phyloP scores from a whole-genome alignment of 495 filamentous ascomycete species.

The Massariosphaeria phaeospora region DNA sequence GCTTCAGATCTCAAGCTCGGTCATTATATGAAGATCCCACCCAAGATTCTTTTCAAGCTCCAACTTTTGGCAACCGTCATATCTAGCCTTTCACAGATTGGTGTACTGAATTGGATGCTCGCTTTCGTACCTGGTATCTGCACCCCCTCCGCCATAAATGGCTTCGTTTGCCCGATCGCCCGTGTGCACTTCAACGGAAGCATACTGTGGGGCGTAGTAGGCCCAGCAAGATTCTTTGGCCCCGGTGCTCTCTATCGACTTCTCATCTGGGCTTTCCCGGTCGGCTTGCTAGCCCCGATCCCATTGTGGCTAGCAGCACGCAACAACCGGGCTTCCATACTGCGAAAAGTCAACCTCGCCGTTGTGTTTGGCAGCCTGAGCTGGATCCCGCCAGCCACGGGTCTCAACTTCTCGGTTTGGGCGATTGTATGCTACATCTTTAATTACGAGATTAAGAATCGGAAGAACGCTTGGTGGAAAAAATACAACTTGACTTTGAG shows the following conservation, averaged over 20 bases:
- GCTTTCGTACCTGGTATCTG: conserved; percentile 68
- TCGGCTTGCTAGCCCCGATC: conserved; percentile 66
- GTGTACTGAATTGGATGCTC: conserved; percentile 88
- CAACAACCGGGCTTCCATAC: conserved; percentile 43
- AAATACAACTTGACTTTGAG: conserved; percentile 87
- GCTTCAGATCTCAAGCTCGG: conserved; percentile 81
- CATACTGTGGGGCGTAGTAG: conserved; percentile 85
- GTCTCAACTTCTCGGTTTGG: conserved; percentile 79
- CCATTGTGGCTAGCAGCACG: conserved; percentile 59
- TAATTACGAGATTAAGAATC: conserved; percentile 65
- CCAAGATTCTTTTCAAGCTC: conserved; percentile 69
- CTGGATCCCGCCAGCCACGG: conserved; percentile 83
- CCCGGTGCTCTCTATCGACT: conserved; percentile 61
- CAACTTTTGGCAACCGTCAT: conserved; percentile 78
- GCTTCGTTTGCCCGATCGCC: conserved; percentile 82
- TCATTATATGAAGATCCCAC: conserved; percentile 91
- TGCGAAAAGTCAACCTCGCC: conserved; percentile 64
- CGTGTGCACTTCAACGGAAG: conserved; percentile 86
- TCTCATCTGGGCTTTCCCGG: conserved; percentile 70
- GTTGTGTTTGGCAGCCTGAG: conserved; percentile 67
- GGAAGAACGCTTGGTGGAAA: conserved; percentile 70
- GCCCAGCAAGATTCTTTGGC: conserved; percentile 72
- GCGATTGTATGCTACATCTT: conserved; percentile 76
- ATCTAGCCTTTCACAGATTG: conserved; percentile 73
- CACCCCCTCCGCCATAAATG: conserved; percentile 70